phyloP scores from a whole-genome alignment of 352 stramenopile genomes.

The Phytophthora capsici region DNA sequence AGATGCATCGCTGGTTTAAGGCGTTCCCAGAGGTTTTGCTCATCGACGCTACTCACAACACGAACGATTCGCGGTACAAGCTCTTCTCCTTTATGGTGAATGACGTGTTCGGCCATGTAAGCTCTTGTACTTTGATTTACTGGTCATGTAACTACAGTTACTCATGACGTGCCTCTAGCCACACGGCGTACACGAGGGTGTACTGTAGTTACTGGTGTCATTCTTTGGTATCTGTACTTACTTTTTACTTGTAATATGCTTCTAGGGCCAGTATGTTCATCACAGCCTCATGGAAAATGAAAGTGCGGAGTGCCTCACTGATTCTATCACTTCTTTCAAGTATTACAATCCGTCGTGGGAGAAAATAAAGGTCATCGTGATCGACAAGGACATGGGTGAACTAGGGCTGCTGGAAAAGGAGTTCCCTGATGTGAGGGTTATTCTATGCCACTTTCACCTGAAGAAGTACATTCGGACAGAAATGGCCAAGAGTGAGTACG shows the following conservation, averaged over 20 bases:
- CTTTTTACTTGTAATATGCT: neutral
- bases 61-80: conserved; percentile 6
- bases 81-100: conserved; percentile 25
- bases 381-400: neutral
- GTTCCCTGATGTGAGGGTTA: neutral
- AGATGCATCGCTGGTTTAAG: conserved; percentile 15
- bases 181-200: too few species aligned
- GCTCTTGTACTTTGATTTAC: too few species aligned
- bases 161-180: too few species aligned
- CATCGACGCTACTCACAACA: conserved; percentile 11
- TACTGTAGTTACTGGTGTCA: too few species aligned
- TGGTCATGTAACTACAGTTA: too few species aligned
- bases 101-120: conserved; percentile 1
- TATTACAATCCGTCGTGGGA: conserved; percentile 1
- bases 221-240: neutral
- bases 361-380: neutral
- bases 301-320: neutral
- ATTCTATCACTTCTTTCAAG: neutral
- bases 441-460: conserved; percentile 4
- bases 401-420: neutral
- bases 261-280: neutral
- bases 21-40: conserved; percentile 14
- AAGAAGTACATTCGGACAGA: conserved; percentile 7
- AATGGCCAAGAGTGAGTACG: neutral
- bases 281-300: conserved; percentile 8